Evolutionary conservation across 2,329 filamentous ascomycete species (phyloP).

Genomic region (Fusarium anthophilum): DNA sequence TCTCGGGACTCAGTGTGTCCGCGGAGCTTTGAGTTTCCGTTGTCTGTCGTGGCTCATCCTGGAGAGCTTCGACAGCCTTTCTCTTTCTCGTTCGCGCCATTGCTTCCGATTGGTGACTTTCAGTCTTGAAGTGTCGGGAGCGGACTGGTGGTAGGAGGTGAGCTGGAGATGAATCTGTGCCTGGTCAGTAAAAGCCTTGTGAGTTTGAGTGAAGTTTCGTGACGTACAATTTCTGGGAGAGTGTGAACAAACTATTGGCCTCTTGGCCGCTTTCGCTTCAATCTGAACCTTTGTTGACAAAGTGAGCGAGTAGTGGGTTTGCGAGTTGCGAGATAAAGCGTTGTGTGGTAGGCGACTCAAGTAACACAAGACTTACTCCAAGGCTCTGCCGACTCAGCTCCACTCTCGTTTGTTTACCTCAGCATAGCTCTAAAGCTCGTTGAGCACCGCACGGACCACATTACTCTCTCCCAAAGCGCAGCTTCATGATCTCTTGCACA

Average conservation of each 20-base stretch:
- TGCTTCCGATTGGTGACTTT: too few species aligned
- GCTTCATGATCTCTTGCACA: not conserved
- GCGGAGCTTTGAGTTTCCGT: too few species aligned
- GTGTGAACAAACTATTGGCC: accelerated
- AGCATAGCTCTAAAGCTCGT: not conserved
- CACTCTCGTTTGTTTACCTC: too few species aligned
- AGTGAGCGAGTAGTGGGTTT: not conserved
- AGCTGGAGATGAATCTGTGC: too few species aligned
- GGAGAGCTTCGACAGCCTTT: not conserved
- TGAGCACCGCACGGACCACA: not conserved
- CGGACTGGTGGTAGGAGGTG: too few species aligned
- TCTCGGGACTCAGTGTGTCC: too few species aligned
- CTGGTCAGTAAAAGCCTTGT: not conserved
- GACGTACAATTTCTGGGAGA: not conserved
- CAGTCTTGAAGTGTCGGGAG: not conserved
- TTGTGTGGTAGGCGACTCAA: not conserved
- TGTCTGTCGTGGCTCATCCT: too few species aligned
- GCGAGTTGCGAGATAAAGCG: slow-evolving; percentile 30
- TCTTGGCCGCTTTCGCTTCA: accelerated
- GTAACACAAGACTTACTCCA: too few species aligned
- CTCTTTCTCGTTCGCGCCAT: too few species aligned
- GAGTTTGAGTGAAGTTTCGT: not conserved
- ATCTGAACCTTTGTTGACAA: accelerated
- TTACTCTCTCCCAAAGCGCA: accelerated
- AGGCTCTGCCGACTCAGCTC: too few species aligned